phyloP scores from a whole-genome alignment of 2,329 filamentous ascomycete genomes.

The Fusarium ramigenum region DNA sequence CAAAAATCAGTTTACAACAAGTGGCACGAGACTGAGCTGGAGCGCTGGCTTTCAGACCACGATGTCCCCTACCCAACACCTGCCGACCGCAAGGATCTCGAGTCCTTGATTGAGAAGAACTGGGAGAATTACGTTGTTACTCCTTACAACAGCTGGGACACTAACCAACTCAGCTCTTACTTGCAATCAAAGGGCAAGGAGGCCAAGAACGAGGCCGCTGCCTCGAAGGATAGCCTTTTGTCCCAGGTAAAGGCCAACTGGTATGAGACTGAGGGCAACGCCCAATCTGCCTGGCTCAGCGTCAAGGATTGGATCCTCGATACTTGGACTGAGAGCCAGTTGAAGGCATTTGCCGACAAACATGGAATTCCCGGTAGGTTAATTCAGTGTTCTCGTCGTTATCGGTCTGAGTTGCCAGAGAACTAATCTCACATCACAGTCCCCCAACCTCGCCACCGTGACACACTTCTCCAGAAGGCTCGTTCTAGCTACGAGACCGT shows the following conservation, averaged over 20 bases:
- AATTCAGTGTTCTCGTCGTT: too few relatives aligned
- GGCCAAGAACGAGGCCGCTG: conserved; percentile 70
- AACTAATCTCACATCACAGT: conserved; percentile 52
- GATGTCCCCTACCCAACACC: conserved; percentile 90
- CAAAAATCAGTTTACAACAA: conserved; percentile 86
- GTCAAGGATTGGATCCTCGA: conserved; percentile 95
- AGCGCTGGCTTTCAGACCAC: conserved; percentile 95
- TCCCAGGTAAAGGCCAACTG: conserved; percentile 76
- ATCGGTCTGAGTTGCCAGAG: too few relatives aligned
- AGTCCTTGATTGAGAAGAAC: conserved; percentile 86
- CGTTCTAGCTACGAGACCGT: conserved; percentile 83
- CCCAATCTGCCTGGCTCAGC: conserved; percentile 74
- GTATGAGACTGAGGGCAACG: conserved; percentile 82
- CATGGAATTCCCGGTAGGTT: conserved; percentile 76
- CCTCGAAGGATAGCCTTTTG: conserved; percentile 74
- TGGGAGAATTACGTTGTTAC: conserved; percentile 82
- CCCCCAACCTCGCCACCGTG: conserved; percentile 86
- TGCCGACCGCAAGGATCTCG: conserved; percentile 93
- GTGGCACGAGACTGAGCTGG: conserved; percentile 97
- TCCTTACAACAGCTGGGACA: conserved; percentile 82
- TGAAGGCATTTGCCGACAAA: conserved; percentile 92
- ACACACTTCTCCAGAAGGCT: conserved; percentile 79
- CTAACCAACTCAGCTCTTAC: conserved; percentile 72
- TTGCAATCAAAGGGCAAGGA: conserved; percentile 77
- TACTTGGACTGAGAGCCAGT: conserved; percentile 91